These are phyloP conservation scores for Dendrobium officinale DNA, from an alignment of 106 monocot species.

Conservation along the genomic window DNA sequence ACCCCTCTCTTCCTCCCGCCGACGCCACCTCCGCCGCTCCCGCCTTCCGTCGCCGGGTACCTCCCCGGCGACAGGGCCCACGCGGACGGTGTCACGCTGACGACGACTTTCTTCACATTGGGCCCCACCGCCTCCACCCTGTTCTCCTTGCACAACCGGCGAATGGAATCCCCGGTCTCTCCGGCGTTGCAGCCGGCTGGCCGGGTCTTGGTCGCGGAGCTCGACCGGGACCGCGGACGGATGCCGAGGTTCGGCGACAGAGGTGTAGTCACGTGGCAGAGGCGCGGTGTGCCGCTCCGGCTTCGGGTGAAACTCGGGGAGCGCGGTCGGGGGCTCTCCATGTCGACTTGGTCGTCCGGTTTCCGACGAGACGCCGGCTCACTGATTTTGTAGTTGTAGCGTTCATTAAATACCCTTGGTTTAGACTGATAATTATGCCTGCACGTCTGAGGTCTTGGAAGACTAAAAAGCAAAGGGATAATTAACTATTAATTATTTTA, in stretches of 20 bases:
- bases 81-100: constrained; percentile 21
- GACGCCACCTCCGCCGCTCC: constrained; percentile 3
- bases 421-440: not conserved
- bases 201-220: not conserved
- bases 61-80: constrained; percentile 56
- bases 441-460: not conserved
- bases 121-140: not conserved
- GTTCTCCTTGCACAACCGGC: constrained; percentile 6
- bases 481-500: too few relatives aligned
- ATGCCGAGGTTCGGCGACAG: not conserved
- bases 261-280: not conserved
- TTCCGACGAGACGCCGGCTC: not conserved
- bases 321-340: not conserved
- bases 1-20: not conserved
- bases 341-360: not conserved
- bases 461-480: too few relatives aligned
- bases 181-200: not conserved
- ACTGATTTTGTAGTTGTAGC: not conserved
- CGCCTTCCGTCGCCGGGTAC: not conserved
- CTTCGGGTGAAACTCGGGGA: not conserved
- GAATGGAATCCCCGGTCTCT: not conserved
- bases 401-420: not conserved
- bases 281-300: not conserved
- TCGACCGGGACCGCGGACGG: not conserved
- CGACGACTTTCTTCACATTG: not conserved